A percentile compares a stretch with the other conserved stretches of the same genome.
Evolutionary conservation across 352 stramenopile genomes (phyloP).

Genomic region (Peronospora destructor): DNA sequence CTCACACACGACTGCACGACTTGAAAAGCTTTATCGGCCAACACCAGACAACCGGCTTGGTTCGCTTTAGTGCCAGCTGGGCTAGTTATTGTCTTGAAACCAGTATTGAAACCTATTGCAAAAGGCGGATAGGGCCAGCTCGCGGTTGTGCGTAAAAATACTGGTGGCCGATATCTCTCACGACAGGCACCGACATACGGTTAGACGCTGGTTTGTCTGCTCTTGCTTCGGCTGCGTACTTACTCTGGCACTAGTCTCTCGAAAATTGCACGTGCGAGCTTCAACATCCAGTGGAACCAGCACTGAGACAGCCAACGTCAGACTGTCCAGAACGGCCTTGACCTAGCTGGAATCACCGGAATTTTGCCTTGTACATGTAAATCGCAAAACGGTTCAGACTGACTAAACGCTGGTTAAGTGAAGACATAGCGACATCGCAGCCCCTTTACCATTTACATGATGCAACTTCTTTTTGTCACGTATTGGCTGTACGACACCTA

Average conservation of each 20-base stretch:
- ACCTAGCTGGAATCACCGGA: background rate
- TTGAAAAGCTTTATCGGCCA: conserved; percentile 10
- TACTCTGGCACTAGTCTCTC: conserved; percentile 18
- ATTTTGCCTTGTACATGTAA: background rate
- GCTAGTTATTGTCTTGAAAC: conserved; percentile 3
- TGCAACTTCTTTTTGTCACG: background rate
- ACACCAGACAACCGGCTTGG: conserved; percentile 5
- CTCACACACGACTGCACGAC: conserved; percentile 18
- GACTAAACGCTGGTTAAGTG: background rate
- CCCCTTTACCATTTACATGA: too few species aligned
- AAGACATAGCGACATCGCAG: background rate
- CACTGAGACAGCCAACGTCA: background rate
- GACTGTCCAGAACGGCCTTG: background rate
- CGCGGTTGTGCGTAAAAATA: conserved; percentile 13
- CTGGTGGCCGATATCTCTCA: conserved; percentile 3
- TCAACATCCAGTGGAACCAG: conserved; percentile 8
- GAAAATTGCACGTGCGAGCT: conserved; percentile 27
- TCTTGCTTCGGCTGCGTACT: conserved; percentile 13
- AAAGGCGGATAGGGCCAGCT: conserved; percentile 3
- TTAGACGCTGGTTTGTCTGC: conserved; percentile 7
- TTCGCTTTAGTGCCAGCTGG: conserved; percentile 2
- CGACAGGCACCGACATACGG: conserved; percentile 6
- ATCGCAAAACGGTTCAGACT: background rate
- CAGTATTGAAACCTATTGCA: conserved; percentile 7
- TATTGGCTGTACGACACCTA: too few species aligned